Percentiles rank a stretch among this genome's conserved stretches.
Conservation (phyloP, 495 filamentous ascomycete species). For the Hypoxylon trugodes region DNA sequence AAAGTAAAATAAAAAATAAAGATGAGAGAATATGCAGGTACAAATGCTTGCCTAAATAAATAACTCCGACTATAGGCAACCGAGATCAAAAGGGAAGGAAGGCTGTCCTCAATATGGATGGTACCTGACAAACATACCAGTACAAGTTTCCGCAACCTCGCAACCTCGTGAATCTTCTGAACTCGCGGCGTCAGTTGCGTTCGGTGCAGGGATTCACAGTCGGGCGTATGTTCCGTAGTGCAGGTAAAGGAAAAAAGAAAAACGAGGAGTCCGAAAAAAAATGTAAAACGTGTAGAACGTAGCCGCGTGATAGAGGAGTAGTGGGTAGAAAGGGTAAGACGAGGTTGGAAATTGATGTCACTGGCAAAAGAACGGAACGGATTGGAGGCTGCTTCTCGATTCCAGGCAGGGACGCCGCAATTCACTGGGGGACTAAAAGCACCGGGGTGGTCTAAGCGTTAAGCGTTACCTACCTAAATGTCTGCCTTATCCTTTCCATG, state of each 20-base stretch:
- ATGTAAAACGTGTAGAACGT: too few relatives aligned
- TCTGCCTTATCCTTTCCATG: too few relatives aligned
- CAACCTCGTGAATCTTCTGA: slow-evolving; percentile 20
- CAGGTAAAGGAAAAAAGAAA: background rate
- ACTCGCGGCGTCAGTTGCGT: slow-evolving; percentile 12
- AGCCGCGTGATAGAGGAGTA: too few relatives aligned
- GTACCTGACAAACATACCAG: slow-evolving; percentile 8
- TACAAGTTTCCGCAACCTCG: slow-evolving; percentile 3
- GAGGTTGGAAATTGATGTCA: background rate
- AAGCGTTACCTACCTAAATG: too few relatives aligned
- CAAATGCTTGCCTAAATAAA: too few relatives aligned
- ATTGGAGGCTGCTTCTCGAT: background rate
- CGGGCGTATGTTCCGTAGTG: background rate
- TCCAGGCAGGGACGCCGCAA: background rate
- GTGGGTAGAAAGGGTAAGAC: too few relatives aligned
- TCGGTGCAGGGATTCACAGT: background rate
- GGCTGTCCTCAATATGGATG: too few relatives aligned
- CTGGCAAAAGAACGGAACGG: background rate
- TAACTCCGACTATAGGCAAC: background rate
- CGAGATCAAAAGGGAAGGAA: background rate
- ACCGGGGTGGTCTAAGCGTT: too few relatives aligned
- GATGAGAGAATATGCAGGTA: too few relatives aligned
- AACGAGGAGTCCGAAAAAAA: background rate
- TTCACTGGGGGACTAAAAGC: slow-evolving; percentile 3
- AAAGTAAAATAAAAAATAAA: background rate